Evolutionary conservation across 1,284 basidiomycete genomes (phyloP).

Genomic region (Fistulinella cinereoalba): DNA sequence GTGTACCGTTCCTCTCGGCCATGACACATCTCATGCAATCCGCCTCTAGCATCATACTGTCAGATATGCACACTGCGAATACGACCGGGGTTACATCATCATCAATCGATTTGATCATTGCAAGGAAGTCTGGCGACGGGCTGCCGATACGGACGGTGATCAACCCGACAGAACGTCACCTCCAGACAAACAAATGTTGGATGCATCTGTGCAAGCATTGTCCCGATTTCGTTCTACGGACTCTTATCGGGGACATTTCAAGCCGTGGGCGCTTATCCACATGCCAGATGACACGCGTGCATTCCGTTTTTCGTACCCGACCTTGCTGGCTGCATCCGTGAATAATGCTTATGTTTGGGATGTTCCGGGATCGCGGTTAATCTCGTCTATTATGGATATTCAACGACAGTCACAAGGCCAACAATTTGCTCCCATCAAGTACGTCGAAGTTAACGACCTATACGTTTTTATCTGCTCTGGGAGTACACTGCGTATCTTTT

Average conservation of each 20-base stretch:
- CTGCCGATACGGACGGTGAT: conserved; percentile 28
- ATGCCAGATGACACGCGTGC: conserved; percentile 50
- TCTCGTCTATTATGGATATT: conserved; percentile 46
- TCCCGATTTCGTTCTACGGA: conserved; percentile 6
- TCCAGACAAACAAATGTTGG: conserved; percentile 40
- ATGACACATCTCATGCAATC: conserved; percentile 5
- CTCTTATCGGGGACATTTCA: conserved; percentile 46
- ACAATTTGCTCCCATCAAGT: conserved; percentile 46
- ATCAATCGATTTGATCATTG: conserved; percentile 56
- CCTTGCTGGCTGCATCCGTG: conserved; percentile 48
- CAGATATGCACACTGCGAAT: conserved; percentile 68
- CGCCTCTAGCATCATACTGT: conserved; percentile 48
- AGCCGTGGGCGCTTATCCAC: conserved; percentile 54
- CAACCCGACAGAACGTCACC: conserved; percentile 27
- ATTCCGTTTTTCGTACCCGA: conserved; percentile 68
- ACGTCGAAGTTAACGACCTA: conserved; percentile 61
- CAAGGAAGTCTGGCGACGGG: conserved; percentile 69
- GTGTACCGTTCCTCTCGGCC: background rate
- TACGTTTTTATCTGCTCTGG: conserved; percentile 62
- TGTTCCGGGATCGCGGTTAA: conserved; percentile 45
- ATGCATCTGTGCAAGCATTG: conserved; percentile 21
- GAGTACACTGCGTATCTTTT: conserved; percentile 50
- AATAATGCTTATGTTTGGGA: conserved; percentile 58
- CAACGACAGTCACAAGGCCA: conserved; percentile 28
- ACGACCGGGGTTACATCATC: conserved; percentile 65